These are phyloP conservation scores for Syncephalis fuscata DNA, from an alignment of 371 early-diverging fungal genomes.

Conservation along the genomic window DNA sequence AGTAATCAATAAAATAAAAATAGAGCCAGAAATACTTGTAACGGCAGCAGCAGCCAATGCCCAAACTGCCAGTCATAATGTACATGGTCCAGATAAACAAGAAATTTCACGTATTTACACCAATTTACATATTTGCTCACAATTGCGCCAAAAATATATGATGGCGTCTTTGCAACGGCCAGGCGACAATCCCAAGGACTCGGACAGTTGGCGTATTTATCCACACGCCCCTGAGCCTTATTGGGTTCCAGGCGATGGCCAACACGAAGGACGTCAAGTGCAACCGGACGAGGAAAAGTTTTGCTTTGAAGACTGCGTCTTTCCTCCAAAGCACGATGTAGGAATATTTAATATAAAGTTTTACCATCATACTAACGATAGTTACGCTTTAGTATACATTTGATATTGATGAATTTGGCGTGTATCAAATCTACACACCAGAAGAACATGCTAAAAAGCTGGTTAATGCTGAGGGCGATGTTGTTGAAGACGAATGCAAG, in stretches of 20 bases:
- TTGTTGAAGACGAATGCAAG: constrained; percentile 2
- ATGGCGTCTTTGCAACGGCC: constrained; percentile 48
- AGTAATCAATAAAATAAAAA: too few species aligned
- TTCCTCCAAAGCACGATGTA: constrained; percentile 39
- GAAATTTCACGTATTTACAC: background rate
- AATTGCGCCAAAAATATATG: constrained; percentile 81
- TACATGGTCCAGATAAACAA: background rate
- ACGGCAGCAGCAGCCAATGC: too few species aligned
- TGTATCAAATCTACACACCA: constrained; percentile 29
- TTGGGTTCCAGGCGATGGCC: constrained; percentile 23
- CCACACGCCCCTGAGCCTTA: constrained; percentile 72
- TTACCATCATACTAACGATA: background rate
- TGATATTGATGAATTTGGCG: constrained; percentile 36
- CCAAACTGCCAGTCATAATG: too few species aligned
- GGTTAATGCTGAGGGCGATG: background rate
- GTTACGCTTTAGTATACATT: constrained; percentile 13
- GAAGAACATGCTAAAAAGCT: constrained; percentile 4
- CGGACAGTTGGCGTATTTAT: constrained; percentile 67
- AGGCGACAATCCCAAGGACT: constrained; percentile 76
- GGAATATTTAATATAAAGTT: constrained; percentile 12
- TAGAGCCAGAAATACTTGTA: too few species aligned
- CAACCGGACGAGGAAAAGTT: constrained; percentile 34
- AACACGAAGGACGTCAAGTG: background rate
- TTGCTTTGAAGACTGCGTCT: constrained; percentile 30
- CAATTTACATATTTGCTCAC: constrained; percentile 26